A percentile compares a stretch with the other conserved stretches of the same genome.
phyloP scores from a whole-genome alignment of 2,329 filamentous ascomycete genomes.

The Paecilomyces variotii region DNA sequence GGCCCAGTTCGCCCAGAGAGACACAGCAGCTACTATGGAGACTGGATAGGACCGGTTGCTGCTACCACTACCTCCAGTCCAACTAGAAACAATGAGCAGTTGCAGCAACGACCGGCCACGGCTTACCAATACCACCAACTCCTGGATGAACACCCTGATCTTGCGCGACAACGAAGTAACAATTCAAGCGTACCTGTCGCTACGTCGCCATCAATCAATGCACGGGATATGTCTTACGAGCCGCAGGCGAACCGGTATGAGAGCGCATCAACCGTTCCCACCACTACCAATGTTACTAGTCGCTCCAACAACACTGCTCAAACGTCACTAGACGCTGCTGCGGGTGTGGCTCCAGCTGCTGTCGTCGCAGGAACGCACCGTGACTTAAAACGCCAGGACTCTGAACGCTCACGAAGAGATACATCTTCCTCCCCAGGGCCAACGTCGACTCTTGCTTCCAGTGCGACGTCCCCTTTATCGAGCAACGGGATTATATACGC shows the following conservation, averaged over 20 bases:
- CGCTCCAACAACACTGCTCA: constrained; percentile 25
- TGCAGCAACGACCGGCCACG: constrained; percentile 9
- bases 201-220: not conserved
- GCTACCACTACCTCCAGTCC: constrained; percentile 15
- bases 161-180: not conserved
- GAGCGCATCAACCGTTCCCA: constrained; percentile 26
- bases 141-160: not conserved
- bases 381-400: constrained; percentile 4
- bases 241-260: constrained; percentile 16
- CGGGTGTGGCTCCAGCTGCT: constrained; percentile 5
- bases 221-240: constrained; percentile 9
- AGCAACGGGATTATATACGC: not conserved
- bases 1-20: constrained; percentile 13
- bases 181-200: not conserved
- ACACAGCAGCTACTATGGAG: constrained; percentile 39
- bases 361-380: constrained; percentile 6
- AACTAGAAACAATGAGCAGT: not conserved
- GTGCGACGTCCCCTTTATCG: constrained; percentile 6
- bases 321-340: constrained; percentile 22
- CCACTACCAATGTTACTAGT: constrained; percentile 25
- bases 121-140: not conserved
- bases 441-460: constrained; percentile 4
- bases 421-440: constrained; percentile 5
- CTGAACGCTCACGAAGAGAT: constrained; percentile 7
- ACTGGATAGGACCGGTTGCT: constrained; percentile 47